Evolutionary conservation across 805 yeast species (phyloP).

Genomic region (Spathaspora gorwiae): DNA sequence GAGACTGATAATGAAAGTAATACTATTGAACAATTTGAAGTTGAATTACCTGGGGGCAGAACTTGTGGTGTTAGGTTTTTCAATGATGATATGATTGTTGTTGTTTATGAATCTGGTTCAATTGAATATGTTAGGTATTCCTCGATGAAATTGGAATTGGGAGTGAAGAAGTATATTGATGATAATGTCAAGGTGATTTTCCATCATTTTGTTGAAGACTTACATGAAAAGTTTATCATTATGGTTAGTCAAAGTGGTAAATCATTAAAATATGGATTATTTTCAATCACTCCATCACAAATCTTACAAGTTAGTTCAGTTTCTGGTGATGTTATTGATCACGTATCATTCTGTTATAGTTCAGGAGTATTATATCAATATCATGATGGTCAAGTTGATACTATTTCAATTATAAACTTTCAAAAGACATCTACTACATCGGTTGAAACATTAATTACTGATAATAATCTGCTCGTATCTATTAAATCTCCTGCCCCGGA

Average conservation of each 20-base stretch:
- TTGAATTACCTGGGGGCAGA: neutral
- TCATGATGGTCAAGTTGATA: conserved; percentile 15
- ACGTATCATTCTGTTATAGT: conserved; percentile 17
- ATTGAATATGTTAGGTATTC: conserved; percentile 8
- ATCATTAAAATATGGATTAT: conserved; percentile 17
- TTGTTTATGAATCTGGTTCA: conserved; percentile 12
- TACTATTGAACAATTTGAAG: conserved; percentile 7
- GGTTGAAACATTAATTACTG: conserved; percentile 13
- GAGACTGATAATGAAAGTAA: conserved; percentile 6
- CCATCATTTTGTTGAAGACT: conserved; percentile 6
- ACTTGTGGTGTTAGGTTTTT: conserved; percentile 14
- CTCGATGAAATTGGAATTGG: conserved; percentile 10
- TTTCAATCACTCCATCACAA: conserved; percentile 17
- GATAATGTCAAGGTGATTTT: conserved; percentile 2
- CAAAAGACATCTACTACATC: conserved; percentile 16
- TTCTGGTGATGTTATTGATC: neutral
- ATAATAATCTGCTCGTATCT: conserved; percentile 17
- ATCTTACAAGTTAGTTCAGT: conserved; percentile 20
- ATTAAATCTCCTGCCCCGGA: conserved; percentile 40
- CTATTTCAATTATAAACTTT: conserved; percentile 22
- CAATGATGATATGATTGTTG: conserved; percentile 23
- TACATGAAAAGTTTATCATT: conserved; percentile 2
- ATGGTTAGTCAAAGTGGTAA: neutral
- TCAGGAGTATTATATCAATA: conserved; percentile 24
- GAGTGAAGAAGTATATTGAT: neutral